These are phyloP conservation scores for Rickenella mellea DNA, from an alignment of 768 basidiomycete species.

Conservation along the genomic window DNA sequence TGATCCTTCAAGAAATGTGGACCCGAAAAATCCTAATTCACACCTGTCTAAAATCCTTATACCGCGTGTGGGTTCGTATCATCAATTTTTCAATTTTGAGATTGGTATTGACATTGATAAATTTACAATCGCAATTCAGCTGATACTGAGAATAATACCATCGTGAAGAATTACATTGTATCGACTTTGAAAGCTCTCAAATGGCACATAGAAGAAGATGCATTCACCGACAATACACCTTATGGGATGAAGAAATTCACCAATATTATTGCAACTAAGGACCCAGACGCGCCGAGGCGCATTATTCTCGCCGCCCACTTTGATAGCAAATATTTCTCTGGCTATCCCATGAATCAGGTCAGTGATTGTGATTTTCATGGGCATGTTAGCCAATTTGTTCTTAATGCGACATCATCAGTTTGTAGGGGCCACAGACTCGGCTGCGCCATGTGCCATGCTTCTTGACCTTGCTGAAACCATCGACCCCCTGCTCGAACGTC, in stretches of 20 bases:
- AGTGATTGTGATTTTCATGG: slow-evolving; percentile 10
- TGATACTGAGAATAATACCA: slow-evolving; percentile 67
- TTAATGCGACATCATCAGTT: slow-evolving; percentile 47
- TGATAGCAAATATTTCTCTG: slow-evolving; percentile 82
- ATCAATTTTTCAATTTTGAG: slow-evolving; percentile 4
- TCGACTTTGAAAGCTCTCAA: slow-evolving; percentile 57
- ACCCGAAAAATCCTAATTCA: slow-evolving; percentile 53
- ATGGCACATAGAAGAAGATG: slow-evolving; percentile 85
- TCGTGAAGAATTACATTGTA: slow-evolving; percentile 77
- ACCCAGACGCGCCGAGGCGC: slow-evolving; percentile 72
- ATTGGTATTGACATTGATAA: slow-evolving; percentile 1
- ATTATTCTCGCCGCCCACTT: slow-evolving; percentile 88
- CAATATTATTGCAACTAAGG: slow-evolving; percentile 93
- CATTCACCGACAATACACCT: slow-evolving; percentile 73
- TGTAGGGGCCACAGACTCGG: slow-evolving; percentile 94
- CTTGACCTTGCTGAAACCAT: slow-evolving; percentile 85
- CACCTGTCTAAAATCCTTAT: slow-evolving; percentile 81
- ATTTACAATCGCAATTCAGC: slow-evolving; percentile 26
- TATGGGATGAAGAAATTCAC: slow-evolving; percentile 71
- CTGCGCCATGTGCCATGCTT: slow-evolving; percentile 90
- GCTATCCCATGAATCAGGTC: slow-evolving; percentile 68
- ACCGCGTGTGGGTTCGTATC: slow-evolving; percentile 62
- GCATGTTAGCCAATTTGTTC: slow-evolving; percentile 1
- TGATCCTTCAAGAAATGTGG: slow-evolving; percentile 61
- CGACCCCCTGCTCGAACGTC: slow-evolving; percentile 57